phyloP scores from a whole-genome alignment of 257 asterid species.

The Cynanchum wilfordii region DNA sequence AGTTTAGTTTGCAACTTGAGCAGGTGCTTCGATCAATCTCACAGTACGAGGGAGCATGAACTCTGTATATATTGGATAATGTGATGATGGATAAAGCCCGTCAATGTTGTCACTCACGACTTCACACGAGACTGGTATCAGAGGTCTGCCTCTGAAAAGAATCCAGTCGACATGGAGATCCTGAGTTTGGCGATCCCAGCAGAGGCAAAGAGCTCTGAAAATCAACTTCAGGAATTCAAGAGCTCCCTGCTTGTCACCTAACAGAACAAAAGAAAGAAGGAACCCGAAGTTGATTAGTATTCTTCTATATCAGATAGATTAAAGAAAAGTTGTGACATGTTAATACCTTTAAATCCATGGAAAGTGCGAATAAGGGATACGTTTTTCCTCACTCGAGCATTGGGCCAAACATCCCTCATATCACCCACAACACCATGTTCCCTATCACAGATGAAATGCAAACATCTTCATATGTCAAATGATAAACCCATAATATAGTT shows the following conservation, averaged over 20 bases:
- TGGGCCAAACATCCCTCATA: constrained; percentile 99
- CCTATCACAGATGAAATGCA: constrained; percentile 33
- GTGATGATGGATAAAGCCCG: constrained; percentile 83
- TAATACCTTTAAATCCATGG: constrained; percentile 91
- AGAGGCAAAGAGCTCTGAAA: constrained; percentile 88
- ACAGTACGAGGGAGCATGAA: constrained; percentile 91
- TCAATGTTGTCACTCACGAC: constrained; percentile 93
- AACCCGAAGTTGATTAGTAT: constrained; percentile 1
- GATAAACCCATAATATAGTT: neutral
- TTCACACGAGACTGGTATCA: constrained; percentile 79
- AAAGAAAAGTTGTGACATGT: constrained; percentile 1
- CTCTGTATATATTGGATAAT: constrained; percentile 72
- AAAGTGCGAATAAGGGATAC: constrained; percentile 74
- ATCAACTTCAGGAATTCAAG: constrained; percentile 77
- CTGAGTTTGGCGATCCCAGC: constrained; percentile 99
- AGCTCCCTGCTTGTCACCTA: constrained; percentile 90
- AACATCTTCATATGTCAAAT: constrained; percentile 1
- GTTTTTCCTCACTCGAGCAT: constrained; percentile 84
- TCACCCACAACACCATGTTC: constrained; percentile 98
- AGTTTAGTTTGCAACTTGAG: constrained; percentile 38
- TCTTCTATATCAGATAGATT: neutral
- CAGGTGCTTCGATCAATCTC: constrained; percentile 54
- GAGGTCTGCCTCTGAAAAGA: constrained; percentile 82
- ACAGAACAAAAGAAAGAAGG: constrained; percentile 7
- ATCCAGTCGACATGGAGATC: constrained; percentile 96